phyloP scores from a whole-genome alignment of 2,329 filamentous ascomycete genomes.

The Rutstroemia sp. region DNA sequence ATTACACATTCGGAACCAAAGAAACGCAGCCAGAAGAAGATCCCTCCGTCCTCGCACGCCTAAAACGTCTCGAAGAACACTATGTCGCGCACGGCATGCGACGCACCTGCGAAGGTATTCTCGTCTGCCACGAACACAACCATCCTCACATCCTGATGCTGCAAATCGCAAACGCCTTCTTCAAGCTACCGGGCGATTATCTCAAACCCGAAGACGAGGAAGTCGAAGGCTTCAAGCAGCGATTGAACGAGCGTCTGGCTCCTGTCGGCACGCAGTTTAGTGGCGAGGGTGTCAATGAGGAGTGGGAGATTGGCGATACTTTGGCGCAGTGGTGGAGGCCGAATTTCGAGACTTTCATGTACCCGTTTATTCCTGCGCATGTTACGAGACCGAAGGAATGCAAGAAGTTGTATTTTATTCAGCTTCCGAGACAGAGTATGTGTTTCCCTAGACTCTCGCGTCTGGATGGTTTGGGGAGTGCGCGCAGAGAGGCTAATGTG shows the following conservation, averaged over 20 bases:
- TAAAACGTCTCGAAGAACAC: constrained; percentile 94
- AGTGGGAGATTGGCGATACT: constrained; percentile 93
- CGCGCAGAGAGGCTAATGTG: constrained; percentile 7
- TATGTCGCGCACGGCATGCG: constrained; percentile 91
- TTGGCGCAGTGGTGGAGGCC: constrained; percentile 98
- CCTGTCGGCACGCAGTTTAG: constrained; percentile 78
- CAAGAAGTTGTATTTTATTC: constrained; percentile 98
- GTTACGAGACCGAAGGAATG: constrained; percentile 96
- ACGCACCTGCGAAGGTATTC: constrained; percentile 90
- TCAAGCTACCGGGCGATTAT: constrained; percentile 97
- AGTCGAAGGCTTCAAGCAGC: constrained; percentile 86
- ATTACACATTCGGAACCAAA: constrained; percentile 98
- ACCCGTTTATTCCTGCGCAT: constrained; percentile 93
- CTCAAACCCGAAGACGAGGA: constrained; percentile 85
- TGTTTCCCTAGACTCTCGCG: constrained; percentile 5
- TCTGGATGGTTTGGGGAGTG: background rate
- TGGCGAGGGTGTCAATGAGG: constrained; percentile 80
- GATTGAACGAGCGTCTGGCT: constrained; percentile 87
- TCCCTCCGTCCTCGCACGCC: constrained; percentile 83
- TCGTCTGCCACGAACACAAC: constrained; percentile 98
- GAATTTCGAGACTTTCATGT: constrained; percentile 99
- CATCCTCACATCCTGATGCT: constrained; percentile 98
- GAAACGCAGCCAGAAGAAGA: constrained; percentile 98
- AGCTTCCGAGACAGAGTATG: constrained; percentile 84
- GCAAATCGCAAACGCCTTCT: constrained; percentile 98